Base-by-base conservation (phyloP, 441 rosid species). In the Dalechampia spathulata region DNA sequence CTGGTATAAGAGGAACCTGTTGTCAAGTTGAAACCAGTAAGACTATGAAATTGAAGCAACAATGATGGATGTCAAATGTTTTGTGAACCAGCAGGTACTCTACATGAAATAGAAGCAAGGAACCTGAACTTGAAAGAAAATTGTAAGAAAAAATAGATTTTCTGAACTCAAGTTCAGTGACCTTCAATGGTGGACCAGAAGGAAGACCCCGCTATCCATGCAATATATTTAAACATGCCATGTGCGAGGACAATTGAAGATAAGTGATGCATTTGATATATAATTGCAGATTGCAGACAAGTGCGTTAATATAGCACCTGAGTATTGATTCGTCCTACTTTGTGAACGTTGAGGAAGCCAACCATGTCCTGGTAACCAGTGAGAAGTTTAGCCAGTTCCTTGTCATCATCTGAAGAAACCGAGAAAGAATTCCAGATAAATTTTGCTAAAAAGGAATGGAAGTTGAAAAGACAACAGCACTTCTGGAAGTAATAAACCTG, bases 341-440 rank as follows among this genome's bases (percentile, higher is more conserved):
- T 92, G 78, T 92, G 96, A 55, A 88, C 43, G 36, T 78, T 86
- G 41, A 92, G 94, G 65, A 88, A 81, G 48, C 98, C 98, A 59
- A 84, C 75, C 80, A 92, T 92, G 75, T 88, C 98, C 63, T 86
- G 89, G 77, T 92, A 92, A 49, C 92, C 96, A 4, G 96, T 83
- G 15, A 88, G 84, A 37, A 92, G 94, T 63, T 70, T 78, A 49
- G 82, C 91, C 72, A 92, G 63, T 52, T 86, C 95, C 68, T 84
- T 92, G 73, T 92, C 96, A 64, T 85, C 96, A 51, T 92, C 98
- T 92, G 75, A 20, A 26, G 51, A 64, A 65, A 34, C 38, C 54
- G 55, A 27, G 56, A 66, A 61, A 30, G 43, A 47, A 64, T 38
- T 25, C 58, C 21, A 26, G 15, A 44, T 44, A 70, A 42, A 52